Evolutionary conservation across 208 protist species (phyloP).

Genomic region (Ichthyophonus hoferi): DNA sequence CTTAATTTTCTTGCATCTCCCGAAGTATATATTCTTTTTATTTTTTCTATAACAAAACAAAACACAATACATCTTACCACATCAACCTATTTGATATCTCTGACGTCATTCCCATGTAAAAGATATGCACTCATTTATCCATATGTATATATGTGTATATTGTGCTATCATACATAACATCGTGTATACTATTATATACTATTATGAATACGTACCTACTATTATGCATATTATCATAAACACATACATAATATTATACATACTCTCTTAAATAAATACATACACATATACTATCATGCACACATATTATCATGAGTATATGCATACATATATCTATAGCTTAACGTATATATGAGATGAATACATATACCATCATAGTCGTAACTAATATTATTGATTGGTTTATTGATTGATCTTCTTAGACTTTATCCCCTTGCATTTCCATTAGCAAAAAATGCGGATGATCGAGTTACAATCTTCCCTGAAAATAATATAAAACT

Average conservation of each 20-base stretch:
- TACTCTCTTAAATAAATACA: background rate
- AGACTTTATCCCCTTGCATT: too few species aligned
- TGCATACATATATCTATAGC: too few species aligned
- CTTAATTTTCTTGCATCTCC: conserved; percentile 77
- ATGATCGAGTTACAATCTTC: too few species aligned
- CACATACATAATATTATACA: background rate
- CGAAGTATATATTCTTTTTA: conserved; percentile 43
- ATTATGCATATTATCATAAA: background rate
- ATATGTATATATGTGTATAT: too few species aligned
- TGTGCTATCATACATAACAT: background rate
- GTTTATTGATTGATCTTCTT: too few species aligned
- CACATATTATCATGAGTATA: too few species aligned
- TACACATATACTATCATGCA: background rate
- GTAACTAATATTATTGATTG: too few species aligned
- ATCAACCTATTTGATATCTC: background rate
- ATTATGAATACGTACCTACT: background rate
- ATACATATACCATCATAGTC: too few species aligned
- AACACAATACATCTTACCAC: too few species aligned
- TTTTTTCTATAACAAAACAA: background rate
- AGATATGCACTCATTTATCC: background rate
- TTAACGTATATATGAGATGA: too few species aligned
- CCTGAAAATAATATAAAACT: too few species aligned
- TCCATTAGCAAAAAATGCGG: too few species aligned
- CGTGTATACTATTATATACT: background rate
- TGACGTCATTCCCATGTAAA: background rate